Evolutionary conservation across 2,329 filamentous ascomycete genomes (phyloP), one percentile per base, ranked within the genome.

Genomic region (Ophiostoma piceae): DNA sequence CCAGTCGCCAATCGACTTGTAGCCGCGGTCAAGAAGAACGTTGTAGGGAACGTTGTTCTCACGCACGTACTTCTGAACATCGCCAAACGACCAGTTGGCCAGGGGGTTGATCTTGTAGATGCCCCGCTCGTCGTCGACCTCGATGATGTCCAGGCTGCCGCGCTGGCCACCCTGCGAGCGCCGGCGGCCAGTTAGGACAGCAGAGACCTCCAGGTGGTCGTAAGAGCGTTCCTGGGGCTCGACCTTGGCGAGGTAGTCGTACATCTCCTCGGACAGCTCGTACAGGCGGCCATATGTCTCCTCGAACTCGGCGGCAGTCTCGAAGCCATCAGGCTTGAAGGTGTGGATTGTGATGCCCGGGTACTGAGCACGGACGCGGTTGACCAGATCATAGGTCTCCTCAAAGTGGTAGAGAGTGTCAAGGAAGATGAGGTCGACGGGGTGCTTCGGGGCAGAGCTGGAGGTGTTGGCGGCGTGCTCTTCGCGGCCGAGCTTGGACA

Each of bases 1-100:
- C 92, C 94, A 98, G 84, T 99, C 95, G 72, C 95, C 95, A 73
- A 99, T 86, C 74, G 92, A 97, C 86, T 98, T 97, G 86, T 99
- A 99, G n/a, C 95, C 95, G 71, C 84, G 85, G 81, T 97, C 92
- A 66, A 99, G 86, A 39, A 99, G 87, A 72, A 86, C 88, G 79
- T 99, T 99, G 85, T 97, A 98, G 0, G 95, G 95, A 3, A 99
- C 93, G 72, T 92, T 81, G 83, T 97, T 87, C 76, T 91, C 89
- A 75, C 88, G 87, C 81, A 97, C 87, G 82, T 99, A 99, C 57
- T 87, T 84, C 80, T 94, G 89, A 71, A 99, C 94, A 78, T 98
- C 91, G 72, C 88, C 83, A 82, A 99, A 99, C 62, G 86, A 86
- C 95, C 95, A 99, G 82, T 94, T 92, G 77, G 94, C 94, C 73